Conservation (phyloP, 2,329 filamentous ascomycete genomes). For the Colletotrichum liaoningense region DNA sequence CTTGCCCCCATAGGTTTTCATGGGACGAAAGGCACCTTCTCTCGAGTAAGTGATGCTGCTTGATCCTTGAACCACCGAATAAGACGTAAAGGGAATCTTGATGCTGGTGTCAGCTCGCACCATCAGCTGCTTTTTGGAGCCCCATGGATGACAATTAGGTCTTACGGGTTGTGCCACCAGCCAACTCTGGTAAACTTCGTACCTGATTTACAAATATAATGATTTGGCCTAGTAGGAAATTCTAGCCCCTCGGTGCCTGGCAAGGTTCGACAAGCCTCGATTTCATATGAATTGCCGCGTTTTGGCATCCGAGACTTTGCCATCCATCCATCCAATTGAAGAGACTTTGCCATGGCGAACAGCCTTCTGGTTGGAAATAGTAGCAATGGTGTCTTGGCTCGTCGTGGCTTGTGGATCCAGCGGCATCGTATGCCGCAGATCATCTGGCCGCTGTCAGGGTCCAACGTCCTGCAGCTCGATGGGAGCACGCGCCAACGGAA, state of each 20-base stretch:
- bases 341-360: neutral
- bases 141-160: neutral
- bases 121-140: neutral
- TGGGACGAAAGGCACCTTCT: neutral
- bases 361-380: neutral
- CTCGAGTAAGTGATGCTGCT: neutral
- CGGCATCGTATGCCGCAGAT: neutral
- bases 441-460: neutral
- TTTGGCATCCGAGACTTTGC: neutral
- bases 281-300: neutral
- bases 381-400: neutral
- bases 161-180: neutral
- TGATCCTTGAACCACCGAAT: neutral
- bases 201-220: neutral
- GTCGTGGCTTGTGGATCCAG: neutral
- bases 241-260: neutral
- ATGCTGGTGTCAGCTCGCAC: neutral
- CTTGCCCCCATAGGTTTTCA: neutral
- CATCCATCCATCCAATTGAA: neutral
- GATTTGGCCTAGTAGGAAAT: neutral
- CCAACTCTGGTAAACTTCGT: neutral
- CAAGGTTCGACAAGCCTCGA: neutral
- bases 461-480: neutral
- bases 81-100: neutral
- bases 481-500: constrained; percentile 1